Evolutionary conservation across 2,329 filamentous ascomycete genomes (phyloP).

Genomic region (Penicillium sp.): DNA sequence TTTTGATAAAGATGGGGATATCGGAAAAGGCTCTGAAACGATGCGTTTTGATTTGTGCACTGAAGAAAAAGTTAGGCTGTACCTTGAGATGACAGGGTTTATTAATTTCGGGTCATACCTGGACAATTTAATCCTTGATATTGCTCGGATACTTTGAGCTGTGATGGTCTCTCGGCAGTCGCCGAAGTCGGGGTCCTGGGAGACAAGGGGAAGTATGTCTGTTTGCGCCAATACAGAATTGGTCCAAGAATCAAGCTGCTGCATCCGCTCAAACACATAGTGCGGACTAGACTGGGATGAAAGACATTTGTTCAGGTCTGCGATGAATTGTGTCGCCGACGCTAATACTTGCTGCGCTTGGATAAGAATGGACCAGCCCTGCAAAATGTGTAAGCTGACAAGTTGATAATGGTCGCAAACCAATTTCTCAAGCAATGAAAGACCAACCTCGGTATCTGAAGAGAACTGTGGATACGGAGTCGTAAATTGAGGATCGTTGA

Average conservation of each 20-base stretch:
- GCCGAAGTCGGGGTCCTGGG: constrained; percentile 24
- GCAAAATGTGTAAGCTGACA: constrained; percentile 13
- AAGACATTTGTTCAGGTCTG: constrained; percentile 42
- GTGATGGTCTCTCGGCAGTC: constrained; percentile 37
- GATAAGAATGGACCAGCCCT: constrained; percentile 46
- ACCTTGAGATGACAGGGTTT: neutral
- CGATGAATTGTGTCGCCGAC: constrained; percentile 42
- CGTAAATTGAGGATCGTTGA: constrained; percentile 45
- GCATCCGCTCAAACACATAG: constrained; percentile 43
- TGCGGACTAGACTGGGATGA: constrained; percentile 36
- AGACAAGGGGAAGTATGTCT: constrained; percentile 29
- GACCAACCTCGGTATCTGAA: constrained; percentile 42
- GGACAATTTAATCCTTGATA: constrained; percentile 45
- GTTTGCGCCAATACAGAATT: constrained; percentile 36
- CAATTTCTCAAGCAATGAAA: neutral
- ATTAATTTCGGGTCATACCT: constrained; percentile 30
- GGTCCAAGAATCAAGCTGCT: constrained; percentile 42
- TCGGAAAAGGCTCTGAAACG: constrained; percentile 49
- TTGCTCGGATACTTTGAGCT: constrained; percentile 41
- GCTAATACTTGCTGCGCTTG: constrained; percentile 45
- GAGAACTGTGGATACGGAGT: constrained; percentile 43
- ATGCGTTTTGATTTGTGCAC: constrained; percentile 47
- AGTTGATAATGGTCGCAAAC: neutral
- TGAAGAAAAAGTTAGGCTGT: constrained; percentile 16
- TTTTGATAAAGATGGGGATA: constrained; percentile 47